These are phyloP conservation scores for Microcos paniculata DNA, from an alignment of 345 rosid genomes.

Conservation along the genomic window DNA sequence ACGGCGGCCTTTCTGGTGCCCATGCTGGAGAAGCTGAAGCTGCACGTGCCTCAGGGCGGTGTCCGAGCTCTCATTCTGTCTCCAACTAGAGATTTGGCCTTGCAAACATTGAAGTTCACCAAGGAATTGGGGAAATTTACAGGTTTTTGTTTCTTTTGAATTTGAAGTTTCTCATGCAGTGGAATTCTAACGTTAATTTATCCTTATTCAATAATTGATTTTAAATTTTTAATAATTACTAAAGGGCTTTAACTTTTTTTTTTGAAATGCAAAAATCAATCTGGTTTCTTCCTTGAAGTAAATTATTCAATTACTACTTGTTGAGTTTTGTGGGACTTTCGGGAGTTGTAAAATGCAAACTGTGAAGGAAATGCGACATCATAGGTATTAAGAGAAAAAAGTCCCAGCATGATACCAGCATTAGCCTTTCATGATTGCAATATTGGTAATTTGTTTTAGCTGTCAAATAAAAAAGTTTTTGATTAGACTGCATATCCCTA, in stretches of 20 bases:
- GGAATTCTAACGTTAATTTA: neutral
- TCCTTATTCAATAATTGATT: neutral
- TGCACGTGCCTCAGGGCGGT: slow-evolving; percentile 79
- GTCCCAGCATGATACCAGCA: neutral
- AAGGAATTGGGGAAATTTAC: slow-evolving; percentile 83
- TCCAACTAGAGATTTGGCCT: slow-evolving; percentile 91
- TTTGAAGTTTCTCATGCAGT: neutral
- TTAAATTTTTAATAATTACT: neutral
- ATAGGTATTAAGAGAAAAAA: neutral
- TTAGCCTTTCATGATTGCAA: neutral
- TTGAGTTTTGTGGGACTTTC: neutral
- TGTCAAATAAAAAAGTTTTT: neutral
- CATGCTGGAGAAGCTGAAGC: slow-evolving; percentile 81
- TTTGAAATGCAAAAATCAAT: neutral
- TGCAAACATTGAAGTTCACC: slow-evolving; percentile 94
- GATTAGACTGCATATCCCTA: neutral
- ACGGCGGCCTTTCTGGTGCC: slow-evolving; percentile 94
- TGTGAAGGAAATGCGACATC: neutral
- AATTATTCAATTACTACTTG: neutral
- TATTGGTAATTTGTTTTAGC: neutral
- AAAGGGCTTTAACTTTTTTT: neutral
- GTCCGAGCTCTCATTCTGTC: slow-evolving; percentile 86
- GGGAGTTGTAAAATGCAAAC: neutral
- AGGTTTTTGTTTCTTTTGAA: slow-evolving; percentile 40
- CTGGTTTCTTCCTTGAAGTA: neutral